Evolutionary conservation across 2,329 filamentous ascomycete genomes (phyloP).

Genomic region (Aaosphaeria pasadenensis): DNA sequence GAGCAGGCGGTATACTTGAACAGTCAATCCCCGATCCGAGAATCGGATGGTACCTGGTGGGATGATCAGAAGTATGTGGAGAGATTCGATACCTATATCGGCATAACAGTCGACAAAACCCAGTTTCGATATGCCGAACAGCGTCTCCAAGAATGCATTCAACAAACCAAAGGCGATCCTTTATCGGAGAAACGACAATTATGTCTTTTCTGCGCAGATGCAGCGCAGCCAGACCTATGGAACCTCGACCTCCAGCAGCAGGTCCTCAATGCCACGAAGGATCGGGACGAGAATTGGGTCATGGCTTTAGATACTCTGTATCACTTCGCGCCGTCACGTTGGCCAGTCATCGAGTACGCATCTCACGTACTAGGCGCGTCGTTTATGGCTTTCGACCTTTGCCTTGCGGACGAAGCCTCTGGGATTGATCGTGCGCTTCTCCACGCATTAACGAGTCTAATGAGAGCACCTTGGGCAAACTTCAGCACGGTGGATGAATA

Average conservation of each 20-base stretch:
- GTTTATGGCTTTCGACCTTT: slow-evolving; percentile 56
- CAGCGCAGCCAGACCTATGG: slow-evolving; percentile 49
- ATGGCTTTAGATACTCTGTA: slow-evolving; percentile 57
- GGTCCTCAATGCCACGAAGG: slow-evolving; percentile 2
- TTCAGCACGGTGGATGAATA: slow-evolving; percentile 50
- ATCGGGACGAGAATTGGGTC: slow-evolving; percentile 45
- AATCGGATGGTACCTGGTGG: slow-evolving; percentile 15
- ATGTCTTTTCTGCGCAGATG: slow-evolving; percentile 49
- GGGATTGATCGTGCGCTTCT: slow-evolving; percentile 28
- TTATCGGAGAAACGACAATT: slow-evolving; percentile 16
- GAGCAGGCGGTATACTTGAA: slow-evolving; percentile 53
- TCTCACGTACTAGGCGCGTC: slow-evolving; percentile 44
- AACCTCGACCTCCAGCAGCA: slow-evolving; percentile 16
- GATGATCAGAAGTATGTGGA: slow-evolving; percentile 3
- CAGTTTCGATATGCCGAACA: slow-evolving; percentile 42
- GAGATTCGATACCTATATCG: slow-evolving; percentile 43
- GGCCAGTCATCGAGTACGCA: slow-evolving; percentile 45
- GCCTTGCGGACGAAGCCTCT: slow-evolving; percentile 30
- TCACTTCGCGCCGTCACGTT: slow-evolving; percentile 54
- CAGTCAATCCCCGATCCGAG: slow-evolving; percentile 9
- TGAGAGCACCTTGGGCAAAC: slow-evolving; percentile 49
- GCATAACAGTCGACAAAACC: slow-evolving; percentile 49
- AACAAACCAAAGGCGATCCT: background rate
- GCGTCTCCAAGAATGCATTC: slow-evolving; percentile 8
- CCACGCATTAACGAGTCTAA: slow-evolving; percentile 44